Evolutionary conservation across 345 rosid species (phyloP).

Genomic region (Alliaria petiolata): DNA sequence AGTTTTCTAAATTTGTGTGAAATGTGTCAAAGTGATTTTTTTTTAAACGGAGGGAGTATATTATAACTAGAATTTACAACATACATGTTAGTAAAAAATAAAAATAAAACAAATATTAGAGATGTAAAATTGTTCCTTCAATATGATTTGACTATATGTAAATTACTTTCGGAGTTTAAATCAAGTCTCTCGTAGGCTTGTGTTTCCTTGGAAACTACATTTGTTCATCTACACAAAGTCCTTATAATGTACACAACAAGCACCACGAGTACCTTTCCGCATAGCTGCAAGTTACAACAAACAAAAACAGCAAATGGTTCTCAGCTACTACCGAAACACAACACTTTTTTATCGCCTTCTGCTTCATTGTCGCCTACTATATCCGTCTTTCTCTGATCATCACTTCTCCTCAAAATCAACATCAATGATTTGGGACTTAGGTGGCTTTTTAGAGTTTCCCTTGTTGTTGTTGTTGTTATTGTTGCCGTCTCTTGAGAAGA

Average conservation of each 20-base stretch:
- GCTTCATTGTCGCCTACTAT: neutral
- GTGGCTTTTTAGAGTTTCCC: slow-evolving; percentile 34
- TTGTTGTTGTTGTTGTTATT: slow-evolving; percentile 38
- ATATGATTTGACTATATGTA: slow-evolving; percentile 1
- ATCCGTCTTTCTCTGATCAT: slow-evolving; percentile 12
- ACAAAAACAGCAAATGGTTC: slow-evolving; percentile 14
- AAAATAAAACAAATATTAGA: neutral
- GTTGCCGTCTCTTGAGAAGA: slow-evolving; percentile 50
- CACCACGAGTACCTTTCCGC: neutral
- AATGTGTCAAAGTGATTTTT: too few species aligned
- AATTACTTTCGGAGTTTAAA: neutral
- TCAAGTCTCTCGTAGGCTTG: slow-evolving; percentile 1
- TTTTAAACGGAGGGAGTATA: too few species aligned
- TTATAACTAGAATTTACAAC: too few species aligned
- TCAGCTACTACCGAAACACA: slow-evolving; percentile 1
- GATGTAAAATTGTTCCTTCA: neutral
- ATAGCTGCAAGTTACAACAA: neutral
- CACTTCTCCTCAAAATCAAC: slow-evolving; percentile 91
- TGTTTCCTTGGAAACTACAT: slow-evolving; percentile 8
- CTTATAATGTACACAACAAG: slow-evolving; percentile 24
- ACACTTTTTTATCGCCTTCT: neutral
- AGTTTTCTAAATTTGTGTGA: too few species aligned
- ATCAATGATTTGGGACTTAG: slow-evolving; percentile 68
- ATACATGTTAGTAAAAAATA: too few species aligned
- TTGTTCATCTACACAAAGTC: slow-evolving; percentile 21